phyloP scores from a whole-genome alignment of 2,329 filamentous ascomycete species.

The Penicillium sclerotiorum region DNA sequence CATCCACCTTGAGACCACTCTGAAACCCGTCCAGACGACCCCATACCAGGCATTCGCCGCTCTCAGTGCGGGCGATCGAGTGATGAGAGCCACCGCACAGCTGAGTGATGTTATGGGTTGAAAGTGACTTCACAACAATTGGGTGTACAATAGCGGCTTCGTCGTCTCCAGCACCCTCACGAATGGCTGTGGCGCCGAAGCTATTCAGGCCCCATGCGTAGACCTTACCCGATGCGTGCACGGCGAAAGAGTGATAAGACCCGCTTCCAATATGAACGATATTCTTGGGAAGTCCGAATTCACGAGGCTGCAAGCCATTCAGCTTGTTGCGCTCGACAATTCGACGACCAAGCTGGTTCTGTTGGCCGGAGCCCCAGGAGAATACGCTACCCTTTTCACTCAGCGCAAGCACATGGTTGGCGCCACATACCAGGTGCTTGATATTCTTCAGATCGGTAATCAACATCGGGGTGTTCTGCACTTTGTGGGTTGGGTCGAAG shows the following conservation, averaged over 20 bases:
- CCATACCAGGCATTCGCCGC: slow-evolving; percentile 61
- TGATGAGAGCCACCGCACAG: slow-evolving; percentile 78
- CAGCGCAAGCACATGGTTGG: slow-evolving; percentile 61
- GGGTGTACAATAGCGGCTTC: slow-evolving; percentile 74
- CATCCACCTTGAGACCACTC: slow-evolving; percentile 60
- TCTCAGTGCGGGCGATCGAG: slow-evolving; percentile 60
- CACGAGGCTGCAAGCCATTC: slow-evolving; percentile 58
- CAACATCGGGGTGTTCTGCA: slow-evolving; percentile 51
- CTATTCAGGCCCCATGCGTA: slow-evolving; percentile 87
- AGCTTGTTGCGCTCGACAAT: slow-evolving; percentile 61
- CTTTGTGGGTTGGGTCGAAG: slow-evolving; percentile 52
- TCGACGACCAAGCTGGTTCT: slow-evolving; percentile 69
- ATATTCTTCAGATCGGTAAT: slow-evolving; percentile 58
- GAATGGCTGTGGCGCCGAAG: slow-evolving; percentile 76
- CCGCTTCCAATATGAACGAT: slow-evolving; percentile 69
- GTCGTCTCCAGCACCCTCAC: slow-evolving; percentile 65
- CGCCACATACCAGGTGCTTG: slow-evolving; percentile 56
- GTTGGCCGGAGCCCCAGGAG: slow-evolving; percentile 67
- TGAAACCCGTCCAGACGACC: slow-evolving; percentile 63
- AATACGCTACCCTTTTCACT: slow-evolving; percentile 62
- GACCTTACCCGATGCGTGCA: slow-evolving; percentile 68
- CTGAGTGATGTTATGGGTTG: slow-evolving; percentile 63
- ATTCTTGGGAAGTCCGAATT: slow-evolving; percentile 60
- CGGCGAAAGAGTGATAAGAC: slow-evolving; percentile 79
- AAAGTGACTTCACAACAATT: slow-evolving; percentile 66